phyloP scores from a whole-genome alignment of 805 yeast genomes.

The Lachancea nothofagi region DNA sequence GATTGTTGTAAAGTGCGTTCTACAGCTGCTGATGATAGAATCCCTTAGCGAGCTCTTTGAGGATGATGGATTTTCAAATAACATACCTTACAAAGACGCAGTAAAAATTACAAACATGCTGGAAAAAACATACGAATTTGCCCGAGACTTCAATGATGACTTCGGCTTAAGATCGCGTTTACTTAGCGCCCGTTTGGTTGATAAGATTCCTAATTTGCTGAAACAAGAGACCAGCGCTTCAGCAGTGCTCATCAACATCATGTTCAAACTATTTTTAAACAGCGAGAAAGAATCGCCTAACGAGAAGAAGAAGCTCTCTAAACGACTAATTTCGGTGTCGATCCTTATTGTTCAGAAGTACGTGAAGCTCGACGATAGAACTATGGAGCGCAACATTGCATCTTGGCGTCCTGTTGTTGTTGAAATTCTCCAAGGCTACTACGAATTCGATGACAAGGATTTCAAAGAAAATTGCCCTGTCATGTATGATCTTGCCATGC shows the following conservation, averaged over 20 bases:
- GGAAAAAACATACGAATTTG: slow-evolving; percentile 69
- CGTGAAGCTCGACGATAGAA: slow-evolving; percentile 60
- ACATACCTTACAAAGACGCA: slow-evolving; percentile 63
- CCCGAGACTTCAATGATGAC: slow-evolving; percentile 83
- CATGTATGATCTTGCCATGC: slow-evolving; percentile 55
- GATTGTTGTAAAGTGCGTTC: slow-evolving; percentile 86
- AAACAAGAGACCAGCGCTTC: slow-evolving; percentile 90
- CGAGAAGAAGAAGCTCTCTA: slow-evolving; percentile 46
- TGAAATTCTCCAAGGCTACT: slow-evolving; percentile 77
- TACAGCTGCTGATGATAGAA: slow-evolving; percentile 86
- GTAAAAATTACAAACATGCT: slow-evolving; percentile 55
- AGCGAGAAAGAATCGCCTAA: slow-evolving; percentile 31
- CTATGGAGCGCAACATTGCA: slow-evolving; percentile 72
- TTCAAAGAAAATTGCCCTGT: slow-evolving; percentile 53
- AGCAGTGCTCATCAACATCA: slow-evolving; percentile 74
- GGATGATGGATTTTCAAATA: slow-evolving; percentile 57
- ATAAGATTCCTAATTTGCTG: slow-evolving; percentile 82
- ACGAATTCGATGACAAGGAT: slow-evolving; percentile 69
- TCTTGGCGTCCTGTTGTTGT: slow-evolving; percentile 92
- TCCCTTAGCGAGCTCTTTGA: slow-evolving; percentile 76
- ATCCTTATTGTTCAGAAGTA: slow-evolving; percentile 64
- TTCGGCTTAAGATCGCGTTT: slow-evolving; percentile 80
- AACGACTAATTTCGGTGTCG: slow-evolving; percentile 57
- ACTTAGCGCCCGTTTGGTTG: slow-evolving; percentile 89
- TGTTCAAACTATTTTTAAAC: slow-evolving; percentile 63